Percentiles rank a stretch among this genome's conserved stretches.
These are phyloP conservation scores for Phialophora expanda DNA, from an alignment of 2,329 filamentous ascomycete species.

Conservation along the genomic window DNA sequence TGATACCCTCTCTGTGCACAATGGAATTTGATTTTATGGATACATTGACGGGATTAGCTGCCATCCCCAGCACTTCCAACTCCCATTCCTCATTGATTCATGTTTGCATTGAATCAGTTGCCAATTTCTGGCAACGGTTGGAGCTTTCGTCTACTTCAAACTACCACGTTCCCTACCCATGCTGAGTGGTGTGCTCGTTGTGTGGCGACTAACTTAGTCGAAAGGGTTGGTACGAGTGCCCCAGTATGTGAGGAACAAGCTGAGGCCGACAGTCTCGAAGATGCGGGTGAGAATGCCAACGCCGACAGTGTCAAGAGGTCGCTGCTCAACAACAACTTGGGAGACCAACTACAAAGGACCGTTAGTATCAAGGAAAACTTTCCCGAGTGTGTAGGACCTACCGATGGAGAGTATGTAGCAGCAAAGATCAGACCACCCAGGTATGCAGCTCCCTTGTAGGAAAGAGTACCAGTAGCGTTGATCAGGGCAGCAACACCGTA, in stretches of 20 bases:
- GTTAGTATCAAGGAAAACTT: background rate
- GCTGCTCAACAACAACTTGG: slow-evolving; percentile 88
- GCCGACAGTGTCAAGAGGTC: slow-evolving; percentile 85
- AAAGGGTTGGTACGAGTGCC: slow-evolving; percentile 94
- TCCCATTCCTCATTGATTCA: slow-evolving; percentile 1
- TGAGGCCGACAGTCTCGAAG: slow-evolving; percentile 90
- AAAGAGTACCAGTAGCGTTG: slow-evolving; percentile 93
- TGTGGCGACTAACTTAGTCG: slow-evolving; percentile 59
- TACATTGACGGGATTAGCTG: slow-evolving; percentile 1
- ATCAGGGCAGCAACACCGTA: slow-evolving; percentile 89
- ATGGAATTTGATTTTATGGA: background rate
- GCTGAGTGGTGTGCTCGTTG: background rate
- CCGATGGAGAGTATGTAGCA: slow-evolving; percentile 77
- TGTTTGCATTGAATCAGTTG: background rate
- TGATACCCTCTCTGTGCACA: background rate
- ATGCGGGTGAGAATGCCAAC: slow-evolving; percentile 82
- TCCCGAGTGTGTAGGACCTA: slow-evolving; percentile 50
- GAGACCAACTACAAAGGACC: slow-evolving; percentile 71
- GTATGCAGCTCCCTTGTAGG: slow-evolving; percentile 97
- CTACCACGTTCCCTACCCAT: background rate
- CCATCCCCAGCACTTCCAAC: background rate
- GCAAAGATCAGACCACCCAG: slow-evolving; percentile 89
- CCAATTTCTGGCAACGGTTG: background rate
- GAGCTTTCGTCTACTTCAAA: slow-evolving; percentile 14
- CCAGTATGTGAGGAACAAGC: slow-evolving; percentile 95